phyloP scores from a whole-genome alignment of 1,284 basidiomycete genomes.

The Rhodotorula mucilaginosa region DNA sequence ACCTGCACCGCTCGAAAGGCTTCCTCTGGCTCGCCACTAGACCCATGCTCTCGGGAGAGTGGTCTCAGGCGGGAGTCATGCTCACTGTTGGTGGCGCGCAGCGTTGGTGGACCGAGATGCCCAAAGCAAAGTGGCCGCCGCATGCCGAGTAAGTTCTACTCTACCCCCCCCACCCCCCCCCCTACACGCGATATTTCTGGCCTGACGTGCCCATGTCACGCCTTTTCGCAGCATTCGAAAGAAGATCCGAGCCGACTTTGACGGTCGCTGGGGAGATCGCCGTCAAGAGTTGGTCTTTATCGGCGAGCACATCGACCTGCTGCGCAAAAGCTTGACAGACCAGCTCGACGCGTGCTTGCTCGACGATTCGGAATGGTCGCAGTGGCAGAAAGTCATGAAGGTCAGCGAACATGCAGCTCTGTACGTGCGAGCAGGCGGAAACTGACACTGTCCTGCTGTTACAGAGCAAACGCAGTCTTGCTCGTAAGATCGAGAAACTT shows the following conservation, averaged over 20 bases:
- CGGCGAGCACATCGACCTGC: conserved; percentile 46
- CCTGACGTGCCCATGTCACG: not conserved
- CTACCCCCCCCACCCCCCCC: not conserved
- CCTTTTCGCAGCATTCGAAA: conserved; percentile 43
- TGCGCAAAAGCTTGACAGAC: conserved; percentile 46
- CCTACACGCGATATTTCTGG: not conserved
- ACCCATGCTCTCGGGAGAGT: conserved; percentile 50
- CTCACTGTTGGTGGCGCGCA: conserved; percentile 51
- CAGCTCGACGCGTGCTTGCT: conserved; percentile 51
- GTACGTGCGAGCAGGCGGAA: not conserved
- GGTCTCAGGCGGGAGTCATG: conserved; percentile 54
- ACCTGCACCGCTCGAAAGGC: conserved; percentile 53
- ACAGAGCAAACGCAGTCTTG: conserved; percentile 20
- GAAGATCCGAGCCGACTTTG: conserved; percentile 52
- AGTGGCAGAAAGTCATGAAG: conserved; percentile 51
- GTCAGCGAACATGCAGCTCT: not conserved
- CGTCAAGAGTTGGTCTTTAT: conserved; percentile 53
- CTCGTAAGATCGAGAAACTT: conserved; percentile 46
- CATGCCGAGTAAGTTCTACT: conserved; percentile 44
- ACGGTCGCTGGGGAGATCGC: conserved; percentile 53
- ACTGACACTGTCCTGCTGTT: not conserved
- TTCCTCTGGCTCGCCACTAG: conserved; percentile 53
- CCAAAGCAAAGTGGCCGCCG: conserved; percentile 50
- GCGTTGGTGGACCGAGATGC: conserved; percentile 51
- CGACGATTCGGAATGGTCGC: conserved; percentile 50